Evolutionary conservation across 495 filamentous ascomycete species (phyloP).

Genomic region (Cenococcum geophilum): DNA sequence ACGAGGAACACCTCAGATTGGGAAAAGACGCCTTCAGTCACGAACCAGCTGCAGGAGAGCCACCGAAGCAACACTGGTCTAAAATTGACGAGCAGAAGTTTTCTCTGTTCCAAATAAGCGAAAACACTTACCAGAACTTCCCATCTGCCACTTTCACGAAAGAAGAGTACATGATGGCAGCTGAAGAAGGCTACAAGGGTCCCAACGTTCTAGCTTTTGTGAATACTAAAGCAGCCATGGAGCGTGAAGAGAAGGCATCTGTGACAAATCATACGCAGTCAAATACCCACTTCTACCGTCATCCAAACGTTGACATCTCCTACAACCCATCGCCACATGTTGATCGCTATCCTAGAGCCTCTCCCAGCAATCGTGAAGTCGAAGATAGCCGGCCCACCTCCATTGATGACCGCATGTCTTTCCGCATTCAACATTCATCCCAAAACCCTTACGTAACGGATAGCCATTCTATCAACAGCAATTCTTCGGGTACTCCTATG

Average conservation of each 20-base stretch:
- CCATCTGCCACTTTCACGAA: not conserved
- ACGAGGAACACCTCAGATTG: not conserved
- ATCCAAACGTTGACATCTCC: too few relatives aligned
- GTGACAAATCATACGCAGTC: not conserved
- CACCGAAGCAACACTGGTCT: not conserved
- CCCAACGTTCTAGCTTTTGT: not conserved
- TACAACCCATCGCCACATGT: too few relatives aligned
- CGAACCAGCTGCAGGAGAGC: not conserved
- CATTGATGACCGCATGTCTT: not conserved
- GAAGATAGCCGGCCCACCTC: too few relatives aligned
- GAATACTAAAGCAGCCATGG: not conserved
- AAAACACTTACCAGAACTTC: not conserved
- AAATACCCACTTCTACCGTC: too few relatives aligned
- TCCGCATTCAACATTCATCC: not conserved
- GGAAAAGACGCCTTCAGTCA: not conserved
- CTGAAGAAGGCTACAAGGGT: not conserved
- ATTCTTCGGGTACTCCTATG: not conserved
- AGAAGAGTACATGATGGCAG: not conserved
- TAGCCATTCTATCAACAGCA: not conserved
- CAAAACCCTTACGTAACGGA: not conserved
- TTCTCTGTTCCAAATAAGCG: not conserved
- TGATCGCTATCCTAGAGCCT: too few relatives aligned
- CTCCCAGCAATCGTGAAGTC: too few relatives aligned
- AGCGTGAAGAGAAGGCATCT: not conserved
- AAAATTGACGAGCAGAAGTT: not conserved